These are phyloP conservation scores for Sambucus nigra DNA, from an alignment of 129 eudicot genomes.

Conservation along the genomic window DNA sequence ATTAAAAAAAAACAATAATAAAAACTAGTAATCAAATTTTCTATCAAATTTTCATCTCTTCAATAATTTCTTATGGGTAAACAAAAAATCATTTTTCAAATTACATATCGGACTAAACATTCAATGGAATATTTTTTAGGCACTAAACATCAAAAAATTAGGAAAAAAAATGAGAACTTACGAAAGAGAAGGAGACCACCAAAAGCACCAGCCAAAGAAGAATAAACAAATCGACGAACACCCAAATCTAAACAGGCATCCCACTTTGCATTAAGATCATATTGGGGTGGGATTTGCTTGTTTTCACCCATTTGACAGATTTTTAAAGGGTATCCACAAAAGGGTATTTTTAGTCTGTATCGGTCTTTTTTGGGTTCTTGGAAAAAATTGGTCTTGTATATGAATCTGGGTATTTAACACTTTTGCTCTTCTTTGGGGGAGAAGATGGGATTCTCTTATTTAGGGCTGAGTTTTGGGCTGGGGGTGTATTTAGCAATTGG, in stretches of 20 bases:
- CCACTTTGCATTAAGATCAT: slow-evolving; percentile 84
- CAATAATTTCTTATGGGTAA: neutral
- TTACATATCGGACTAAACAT: neutral
- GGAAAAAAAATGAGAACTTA: slow-evolving; percentile 23
- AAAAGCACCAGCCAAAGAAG: slow-evolving; percentile 70
- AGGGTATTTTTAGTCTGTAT: too few species aligned
- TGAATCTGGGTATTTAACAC: too few species aligned
- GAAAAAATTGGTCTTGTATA: too few species aligned
- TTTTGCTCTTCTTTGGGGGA: too few species aligned
- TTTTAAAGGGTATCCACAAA: too few species aligned
- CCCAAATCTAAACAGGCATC: slow-evolving; percentile 91
- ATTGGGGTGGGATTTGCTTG: slow-evolving; percentile 38
- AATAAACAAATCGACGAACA: slow-evolving; percentile 72
- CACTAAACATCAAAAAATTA: neutral
- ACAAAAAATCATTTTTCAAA: neutral
- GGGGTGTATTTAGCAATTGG: too few species aligned
- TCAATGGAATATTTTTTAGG: neutral
- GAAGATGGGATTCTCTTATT: too few species aligned
- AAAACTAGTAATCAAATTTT: too few species aligned
- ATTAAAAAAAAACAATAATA: too few species aligned
- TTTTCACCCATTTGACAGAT: slow-evolving; percentile 45
- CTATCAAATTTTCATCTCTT: too few species aligned
- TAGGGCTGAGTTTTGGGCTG: too few species aligned
- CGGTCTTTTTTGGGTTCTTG: too few species aligned
- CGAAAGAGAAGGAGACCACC: slow-evolving; percentile 85